These are phyloP conservation scores for Nakataea oryzae DNA, from an alignment of 2,329 filamentous ascomycete genomes.

Conservation along the genomic window DNA sequence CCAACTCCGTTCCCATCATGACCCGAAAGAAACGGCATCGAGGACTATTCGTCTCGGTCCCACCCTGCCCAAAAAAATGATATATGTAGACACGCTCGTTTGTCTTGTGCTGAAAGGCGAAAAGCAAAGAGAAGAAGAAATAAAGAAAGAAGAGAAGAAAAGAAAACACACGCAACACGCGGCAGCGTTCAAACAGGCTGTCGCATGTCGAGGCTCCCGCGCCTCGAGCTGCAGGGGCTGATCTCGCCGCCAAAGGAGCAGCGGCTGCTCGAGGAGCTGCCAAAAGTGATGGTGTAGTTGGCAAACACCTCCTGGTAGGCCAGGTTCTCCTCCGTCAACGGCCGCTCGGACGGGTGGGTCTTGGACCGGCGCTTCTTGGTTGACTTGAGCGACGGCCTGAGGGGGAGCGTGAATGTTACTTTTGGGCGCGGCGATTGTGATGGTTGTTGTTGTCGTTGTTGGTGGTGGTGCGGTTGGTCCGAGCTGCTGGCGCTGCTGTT, in stretches of 20 bases:
- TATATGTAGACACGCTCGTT: not conserved
- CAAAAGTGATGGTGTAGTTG: conserved; percentile 35
- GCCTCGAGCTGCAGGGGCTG: conserved; percentile 33
- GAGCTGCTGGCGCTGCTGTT: conserved; percentile 1
- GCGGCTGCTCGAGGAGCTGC: conserved; percentile 16
- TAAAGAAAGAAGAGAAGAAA: no score
- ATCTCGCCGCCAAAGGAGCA: conserved; percentile 19
- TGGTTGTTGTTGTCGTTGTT: not conserved
- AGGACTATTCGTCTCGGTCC: no score
- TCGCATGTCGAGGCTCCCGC: conserved; percentile 19
- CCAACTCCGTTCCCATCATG: not conserved
- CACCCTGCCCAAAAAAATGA: not conserved
- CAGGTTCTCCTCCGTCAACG: conserved; percentile 32
- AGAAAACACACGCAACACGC: no score
- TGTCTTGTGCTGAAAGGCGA: not conserved
- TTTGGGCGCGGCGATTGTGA: not conserved
- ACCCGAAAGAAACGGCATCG: not conserved
- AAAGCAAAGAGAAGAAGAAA: no score
- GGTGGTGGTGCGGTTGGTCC: not conserved
- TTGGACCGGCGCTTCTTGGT: conserved; percentile 7
- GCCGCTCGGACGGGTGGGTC: conserved; percentile 32
- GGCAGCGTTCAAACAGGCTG: not conserved
- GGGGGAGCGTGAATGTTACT: not conserved
- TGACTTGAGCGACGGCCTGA: not conserved
- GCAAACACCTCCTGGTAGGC: conserved; percentile 35